Evolutionary conservation across 768 basidiomycete species (phyloP).

Genomic region (Lactarius deliciosus): DNA sequence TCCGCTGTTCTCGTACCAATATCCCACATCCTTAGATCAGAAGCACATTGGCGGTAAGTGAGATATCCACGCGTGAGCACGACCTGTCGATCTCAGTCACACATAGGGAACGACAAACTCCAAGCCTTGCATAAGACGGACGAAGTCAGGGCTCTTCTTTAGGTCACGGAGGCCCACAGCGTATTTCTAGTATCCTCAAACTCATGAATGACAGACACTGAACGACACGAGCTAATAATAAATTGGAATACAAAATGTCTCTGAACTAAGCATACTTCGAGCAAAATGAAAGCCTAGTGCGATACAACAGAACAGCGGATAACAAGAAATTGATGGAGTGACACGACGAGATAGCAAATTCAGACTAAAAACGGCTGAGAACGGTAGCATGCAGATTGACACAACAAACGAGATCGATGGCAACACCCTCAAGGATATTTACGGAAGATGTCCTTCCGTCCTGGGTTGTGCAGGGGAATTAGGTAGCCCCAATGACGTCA

Average conservation of each 20-base stretch:
- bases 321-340: not conserved
- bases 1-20: not conserved
- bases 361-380: not conserved
- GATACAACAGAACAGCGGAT: not conserved
- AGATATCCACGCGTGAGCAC: not conserved
- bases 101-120: conserved; percentile 27
- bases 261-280: not conserved
- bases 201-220: no score
- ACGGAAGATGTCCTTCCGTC: no score
- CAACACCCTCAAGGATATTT: not conserved
- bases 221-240: not conserved
- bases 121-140: conserved; percentile 22
- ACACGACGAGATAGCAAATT: not conserved
- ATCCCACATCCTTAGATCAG: conserved; percentile 38
- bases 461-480: not conserved
- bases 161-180: not conserved
- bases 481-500: not conserved
- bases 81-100: not conserved
- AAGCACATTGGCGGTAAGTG: conserved; percentile 56
- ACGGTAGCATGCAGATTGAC: not conserved
- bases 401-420: not conserved
- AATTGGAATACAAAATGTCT: not conserved
- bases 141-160: conserved; percentile 24
- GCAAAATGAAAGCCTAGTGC: not conserved
- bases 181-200: not conserved